These are phyloP conservation scores for Verticillium longisporum DNA, from an alignment of 2,329 filamentous ascomycete species.

Conservation along the genomic window DNA sequence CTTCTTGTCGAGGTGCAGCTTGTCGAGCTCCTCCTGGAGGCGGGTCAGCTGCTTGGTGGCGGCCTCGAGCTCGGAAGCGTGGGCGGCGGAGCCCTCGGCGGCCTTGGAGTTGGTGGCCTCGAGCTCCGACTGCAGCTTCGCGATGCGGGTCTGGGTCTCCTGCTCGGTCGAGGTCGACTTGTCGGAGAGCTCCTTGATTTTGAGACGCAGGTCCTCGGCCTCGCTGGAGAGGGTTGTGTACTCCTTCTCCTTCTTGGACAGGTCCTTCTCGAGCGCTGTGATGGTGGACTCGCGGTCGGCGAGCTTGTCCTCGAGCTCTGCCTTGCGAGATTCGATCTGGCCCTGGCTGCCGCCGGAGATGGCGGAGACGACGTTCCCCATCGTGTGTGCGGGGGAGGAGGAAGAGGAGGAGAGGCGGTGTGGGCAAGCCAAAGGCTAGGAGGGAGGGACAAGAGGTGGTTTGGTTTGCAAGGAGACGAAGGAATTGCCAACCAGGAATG, in stretches of 20 bases:
- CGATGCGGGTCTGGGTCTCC: slow-evolving; percentile 23
- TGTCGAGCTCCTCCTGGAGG: slow-evolving; percentile 17
- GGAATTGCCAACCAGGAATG: background rate
- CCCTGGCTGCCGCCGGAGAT: slow-evolving; percentile 24
- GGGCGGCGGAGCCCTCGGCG: slow-evolving; percentile 16
- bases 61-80: slow-evolving; percentile 12
- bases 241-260: slow-evolving; percentile 30
- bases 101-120: slow-evolving; percentile 17
- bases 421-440: background rate
- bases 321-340: slow-evolving; percentile 22
- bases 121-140: slow-evolving; percentile 26
- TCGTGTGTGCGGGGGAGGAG: slow-evolving; percentile 10
- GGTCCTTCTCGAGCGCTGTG: slow-evolving; percentile 22
- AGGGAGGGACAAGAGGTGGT: background rate
- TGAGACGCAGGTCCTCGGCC: slow-evolving; percentile 28
- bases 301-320: slow-evolving; percentile 28
- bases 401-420: background rate
- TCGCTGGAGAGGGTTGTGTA: slow-evolving; percentile 24
- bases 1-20: slow-evolving; percentile 20
- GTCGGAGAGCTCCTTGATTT: slow-evolving; percentile 27
- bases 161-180: slow-evolving; percentile 20
- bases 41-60: slow-evolving; percentile 20
- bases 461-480: background rate
- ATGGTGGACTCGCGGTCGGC: slow-evolving; percentile 30
- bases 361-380: slow-evolving; percentile 33